A percentile compares a stretch with the other conserved stretches of the same genome.
These are phyloP conservation scores for Amanita molliuscula DNA, from an alignment of 768 basidiomycete species.

Conservation along the genomic window DNA sequence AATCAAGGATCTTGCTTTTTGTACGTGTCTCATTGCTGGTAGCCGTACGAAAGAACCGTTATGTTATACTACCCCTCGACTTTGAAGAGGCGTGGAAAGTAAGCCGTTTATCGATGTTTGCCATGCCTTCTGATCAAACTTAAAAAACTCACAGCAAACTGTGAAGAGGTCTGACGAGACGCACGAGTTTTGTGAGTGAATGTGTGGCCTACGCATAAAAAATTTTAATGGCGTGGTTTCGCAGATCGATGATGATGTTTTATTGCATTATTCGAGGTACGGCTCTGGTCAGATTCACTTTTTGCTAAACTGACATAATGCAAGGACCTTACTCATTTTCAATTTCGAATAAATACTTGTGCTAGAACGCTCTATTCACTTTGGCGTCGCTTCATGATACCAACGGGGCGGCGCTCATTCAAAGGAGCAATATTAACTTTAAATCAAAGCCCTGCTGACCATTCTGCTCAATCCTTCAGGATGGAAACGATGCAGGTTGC, in stretches of 20 bases:
- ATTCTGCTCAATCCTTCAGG: neutral
- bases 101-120: slow-evolving; percentile 52
- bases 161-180: slow-evolving; percentile 96
- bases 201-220: neutral
- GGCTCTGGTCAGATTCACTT: neutral
- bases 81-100: slow-evolving; percentile 99
- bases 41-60: slow-evolving; percentile 98
- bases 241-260: slow-evolving; percentile 5
- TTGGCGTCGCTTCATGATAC: slow-evolving; percentile 61
- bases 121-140: slow-evolving; percentile 15
- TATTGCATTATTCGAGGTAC: slow-evolving; percentile 16
- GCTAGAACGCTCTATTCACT: slow-evolving; percentile 43
- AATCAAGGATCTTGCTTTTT: neutral
- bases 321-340: neutral
- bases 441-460: slow-evolving; percentile 5
- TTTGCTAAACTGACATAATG: neutral
- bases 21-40: slow-evolving; percentile 6
- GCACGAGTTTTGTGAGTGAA: slow-evolving; percentile 83
- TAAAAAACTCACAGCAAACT: slow-evolving; percentile 61
- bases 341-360: neutral
- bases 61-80: slow-evolving; percentile 92
- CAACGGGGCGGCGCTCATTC: slow-evolving; percentile 76
- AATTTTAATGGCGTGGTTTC: neutral
- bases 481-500: slow-evolving; percentile 7
- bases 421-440: slow-evolving; percentile 57